A percentile compares a stretch with the other conserved stretches of the same genome.
Conservation (phyloP, 371 early-diverging fungal species). For the Mucor velutinosus region DNA sequence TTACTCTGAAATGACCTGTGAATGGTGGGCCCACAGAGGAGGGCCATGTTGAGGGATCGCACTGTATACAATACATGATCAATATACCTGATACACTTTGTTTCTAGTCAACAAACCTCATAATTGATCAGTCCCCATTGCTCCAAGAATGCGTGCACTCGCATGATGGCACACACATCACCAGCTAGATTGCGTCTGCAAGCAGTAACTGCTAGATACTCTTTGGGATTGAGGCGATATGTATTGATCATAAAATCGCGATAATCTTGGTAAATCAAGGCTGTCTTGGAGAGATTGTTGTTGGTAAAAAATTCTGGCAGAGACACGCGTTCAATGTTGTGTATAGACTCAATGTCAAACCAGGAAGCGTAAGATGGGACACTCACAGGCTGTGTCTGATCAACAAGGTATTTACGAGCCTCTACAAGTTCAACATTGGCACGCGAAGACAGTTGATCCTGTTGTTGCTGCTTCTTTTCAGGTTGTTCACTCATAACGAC, state of each 20-base stretch:
- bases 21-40: constrained; percentile 93
- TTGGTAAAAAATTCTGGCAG: constrained; percentile 96
- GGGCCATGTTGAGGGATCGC: constrained; percentile 91
- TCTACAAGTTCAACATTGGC: constrained; percentile 67
- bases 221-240: constrained; percentile 91
- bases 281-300: constrained; percentile 90
- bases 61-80: constrained; percentile 43
- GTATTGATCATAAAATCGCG: constrained; percentile 98
- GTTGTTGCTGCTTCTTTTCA: not conserved
- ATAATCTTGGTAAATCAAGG: constrained; percentile 92
- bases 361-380: constrained; percentile 92
- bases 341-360: constrained; percentile 85
- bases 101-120: constrained; percentile 62
- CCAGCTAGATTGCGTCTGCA: constrained; percentile 94
- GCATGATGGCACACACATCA: constrained; percentile 96
- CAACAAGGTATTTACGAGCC: constrained; percentile 69
- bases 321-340: constrained; percentile 90
- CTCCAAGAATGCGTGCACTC: constrained; percentile 97
- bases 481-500: not conserved
- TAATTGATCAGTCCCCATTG: constrained; percentile 99
- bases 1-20: constrained; percentile 94
- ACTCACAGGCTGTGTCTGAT: constrained; percentile 75
- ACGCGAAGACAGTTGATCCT: constrained; percentile 17
- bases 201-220: constrained; percentile 96
- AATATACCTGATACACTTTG: not conserved